Base-by-base conservation (phyloP, 257 asterid species). In the Lavandula angustifolia region DNA sequence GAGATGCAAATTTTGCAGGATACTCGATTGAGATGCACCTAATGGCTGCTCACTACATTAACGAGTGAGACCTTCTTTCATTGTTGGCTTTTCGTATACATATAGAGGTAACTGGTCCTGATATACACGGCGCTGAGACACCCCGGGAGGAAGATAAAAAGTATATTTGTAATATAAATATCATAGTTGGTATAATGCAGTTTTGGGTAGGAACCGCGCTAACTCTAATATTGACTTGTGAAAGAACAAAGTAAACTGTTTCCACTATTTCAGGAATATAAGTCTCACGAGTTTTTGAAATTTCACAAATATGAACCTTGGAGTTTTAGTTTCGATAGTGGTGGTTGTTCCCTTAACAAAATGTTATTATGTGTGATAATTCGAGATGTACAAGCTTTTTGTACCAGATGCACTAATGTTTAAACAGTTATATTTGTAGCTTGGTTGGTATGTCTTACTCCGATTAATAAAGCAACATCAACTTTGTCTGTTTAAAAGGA, bases 1-100 rank as follows among this genome's bases (percentile, higher is more conserved):
- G 18, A 12, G 4, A 7, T 40, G 13, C 52, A 7, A 49, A 33
- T 22, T 69, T 60, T 71, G 72, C 87, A 85, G 89, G 89, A 76
- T 51, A 44, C 64, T 32, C 22, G 59, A n/a, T n/a, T n/a, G n/a
- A 50, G 79, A 46, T 49, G 69, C 73, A 52, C 63, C 77, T 55
- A 80, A 73, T 41, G 79, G 80, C 55, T 60, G 77, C 63, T 80
- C 68, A 80, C 10, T 53, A 65, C 38, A 56, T 42, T 12, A 64
- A 73, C 75, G 56, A 64, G 68, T 56, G 66, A 71, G 75, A 57
- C 55, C 35, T 46, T 52, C 32, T 52, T 53, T 63, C 29, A n/a
- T 38, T 54, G 37, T 32, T 27, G 3, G 69, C 22, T 47, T 66
- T 52, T 38, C 18, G 33, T 38, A 52, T 18, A 61, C 53, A 40